Evolutionary conservation across 345 rosid genomes (phyloP), one percentile per base, ranked within the genome.

Genomic region (Stellera chamaejasme): DNA sequence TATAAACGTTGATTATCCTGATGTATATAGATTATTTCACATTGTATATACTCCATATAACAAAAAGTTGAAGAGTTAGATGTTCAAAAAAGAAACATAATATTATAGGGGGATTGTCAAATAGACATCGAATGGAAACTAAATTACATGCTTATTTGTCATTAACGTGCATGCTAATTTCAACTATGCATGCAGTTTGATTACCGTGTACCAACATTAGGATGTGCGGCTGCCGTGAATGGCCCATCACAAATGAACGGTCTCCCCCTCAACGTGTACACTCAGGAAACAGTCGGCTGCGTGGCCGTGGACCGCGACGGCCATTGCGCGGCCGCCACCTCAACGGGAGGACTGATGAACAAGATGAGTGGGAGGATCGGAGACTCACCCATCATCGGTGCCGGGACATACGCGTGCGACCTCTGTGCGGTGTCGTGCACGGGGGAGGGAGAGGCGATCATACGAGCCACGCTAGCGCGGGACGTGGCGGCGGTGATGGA

Each of bases 401-500:
- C 94, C 0, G 96, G 96, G 46, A 88, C 96, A 39, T 88, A 88
- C 43, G 96, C 96, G 7, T 68, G 83, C 13, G 67, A 80, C n/a
- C 66, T 83, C 0, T 88, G 96, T 15, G 96, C 85, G 2, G 84
- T 88, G 4, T 88, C 96, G 6, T 88, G 96, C 66, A 88, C 96
- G 0, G 96, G 96, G 12, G 96, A 88, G 69, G 96, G 96, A 12
- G 96, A 88, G 77, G 96, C 94, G 5, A 88, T 88, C 66, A 83
- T 88, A 25, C 77, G 96, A 13, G 70, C 77, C n/a, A 88, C 96
- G 9, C 67, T 88, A 51, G 94, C 96, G 2, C 81, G 96, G 39
- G 96, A 88, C 3, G 82, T 88, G 60, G 84, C 94, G 6, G 94
- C 96, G 2, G 93, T 88, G 68, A 85, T 88, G 96, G 96, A 88